A percentile compares a stretch with the other conserved stretches of the same genome.
Conservation (phyloP, 768 basidiomycete species). For the Leccinum obscurum region DNA sequence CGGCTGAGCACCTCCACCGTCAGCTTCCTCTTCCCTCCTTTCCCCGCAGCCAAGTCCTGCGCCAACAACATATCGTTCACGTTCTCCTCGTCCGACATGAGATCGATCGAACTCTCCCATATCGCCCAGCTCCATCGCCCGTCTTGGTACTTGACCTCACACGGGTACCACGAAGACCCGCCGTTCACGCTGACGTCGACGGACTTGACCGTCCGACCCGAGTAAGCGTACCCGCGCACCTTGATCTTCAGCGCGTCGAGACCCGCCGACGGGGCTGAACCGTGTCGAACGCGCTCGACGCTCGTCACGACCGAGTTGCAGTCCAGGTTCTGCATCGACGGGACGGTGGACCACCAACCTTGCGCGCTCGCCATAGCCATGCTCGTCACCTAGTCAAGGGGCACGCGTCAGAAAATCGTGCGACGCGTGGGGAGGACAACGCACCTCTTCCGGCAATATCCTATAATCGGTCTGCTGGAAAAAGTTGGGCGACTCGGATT, state of each 20-base stretch:
- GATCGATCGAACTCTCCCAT: conserved; percentile 56
- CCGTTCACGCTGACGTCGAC: conserved; percentile 55
- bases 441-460: conserved; percentile 52
- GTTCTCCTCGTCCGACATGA: conserved; percentile 24
- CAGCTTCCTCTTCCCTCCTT: conserved; percentile 15
- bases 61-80: conserved; percentile 13
- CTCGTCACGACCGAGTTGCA: conserved; percentile 61
- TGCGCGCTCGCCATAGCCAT: conserved; percentile 27
- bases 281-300: conserved; percentile 8
- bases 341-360: conserved; percentile 52
- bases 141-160: conserved; percentile 56
- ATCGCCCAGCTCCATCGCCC: conserved; percentile 76
- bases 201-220: conserved; percentile 44
- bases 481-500: conserved; percentile 59
- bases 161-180: conserved; percentile 51
- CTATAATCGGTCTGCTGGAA: conserved; percentile 77
- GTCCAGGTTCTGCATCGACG: conserved; percentile 57
- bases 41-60: conserved; percentile 4
- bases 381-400: conserved; percentile 21
- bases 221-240: conserved; percentile 59
- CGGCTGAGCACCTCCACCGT: conserved; percentile 41
- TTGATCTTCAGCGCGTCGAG: conserved; percentile 26
- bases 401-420: neutral
- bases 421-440: conserved; percentile 8
- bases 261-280: conserved; percentile 1